A percentile compares a stretch with the other conserved stretches of the same genome.
Evolutionary conservation across 331 rosid species (phyloP).

Genomic region (Ulmus americana): DNA sequence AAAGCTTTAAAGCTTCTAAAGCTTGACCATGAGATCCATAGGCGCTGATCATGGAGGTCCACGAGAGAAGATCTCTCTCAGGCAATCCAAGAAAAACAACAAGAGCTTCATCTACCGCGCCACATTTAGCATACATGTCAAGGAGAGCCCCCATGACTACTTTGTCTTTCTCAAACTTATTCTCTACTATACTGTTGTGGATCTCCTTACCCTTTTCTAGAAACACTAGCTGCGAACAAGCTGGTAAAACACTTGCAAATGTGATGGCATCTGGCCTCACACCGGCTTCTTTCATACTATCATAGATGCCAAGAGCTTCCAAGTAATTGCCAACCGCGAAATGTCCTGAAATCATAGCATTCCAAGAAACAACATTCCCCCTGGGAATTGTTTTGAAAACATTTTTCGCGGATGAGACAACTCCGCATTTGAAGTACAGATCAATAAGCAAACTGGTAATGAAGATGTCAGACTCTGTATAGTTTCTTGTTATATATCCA

Average conservation of each 20-base stretch:
- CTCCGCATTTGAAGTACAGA: constrained; percentile 70
- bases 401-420: constrained; percentile 45
- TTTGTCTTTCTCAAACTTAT: constrained; percentile 40
- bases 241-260: constrained; percentile 54
- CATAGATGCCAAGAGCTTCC: constrained; percentile 49
- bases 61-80: constrained; percentile 57
- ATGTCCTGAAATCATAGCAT: constrained; percentile 75
- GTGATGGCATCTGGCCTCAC: constrained; percentile 63
- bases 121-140: constrained; percentile 87
- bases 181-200: constrained; percentile 42
- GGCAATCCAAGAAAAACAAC: constrained; percentile 53
- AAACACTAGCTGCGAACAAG: constrained; percentile 69
- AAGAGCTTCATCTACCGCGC: constrained; percentile 60
- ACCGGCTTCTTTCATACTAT: constrained; percentile 41
- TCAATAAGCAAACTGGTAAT: constrained; percentile 51
- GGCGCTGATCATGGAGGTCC: constrained; percentile 83
- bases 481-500: constrained; percentile 52
- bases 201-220: constrained; percentile 68
- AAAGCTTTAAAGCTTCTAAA: constrained; percentile 58
- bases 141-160: constrained; percentile 77
- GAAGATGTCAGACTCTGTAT: constrained; percentile 44
- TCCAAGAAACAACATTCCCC: constrained; percentile 48
- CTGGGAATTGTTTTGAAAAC: constrained; percentile 44
- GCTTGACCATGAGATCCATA: constrained; percentile 67
- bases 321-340: constrained; percentile 46